Base-by-base conservation (phyloP, 257 asterid species). In the Cordia subcordata region DNA sequence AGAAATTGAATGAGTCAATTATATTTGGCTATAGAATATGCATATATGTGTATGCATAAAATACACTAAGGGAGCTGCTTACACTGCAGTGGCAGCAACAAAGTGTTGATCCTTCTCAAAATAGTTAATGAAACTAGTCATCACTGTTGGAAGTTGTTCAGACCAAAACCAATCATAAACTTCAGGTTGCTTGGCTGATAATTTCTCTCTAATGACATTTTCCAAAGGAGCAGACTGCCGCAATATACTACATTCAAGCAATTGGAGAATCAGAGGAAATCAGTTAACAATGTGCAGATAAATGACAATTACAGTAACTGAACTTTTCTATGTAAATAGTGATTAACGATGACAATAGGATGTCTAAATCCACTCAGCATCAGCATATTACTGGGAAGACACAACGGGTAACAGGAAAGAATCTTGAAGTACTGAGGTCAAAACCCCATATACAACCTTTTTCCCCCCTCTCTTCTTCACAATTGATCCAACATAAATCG, bases 121-220 rank as follows among this genome's bases (percentile, higher is more conserved):
- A 70, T 79, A 85, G 74, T 83, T 79, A 57, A 86, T 75, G 60
- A 84, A 93, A 73, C 78, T 85, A 57, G 82, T 70, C 57, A 85
- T 86, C 64, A 72, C 88, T 19, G 74, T 76, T 38, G 97, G 96
- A 62, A 86, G 73, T 81, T 85, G 95, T 76, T 86, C 85, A 50
- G 92, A 81, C 94, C 95, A 89, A 70, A 89, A 89, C 95, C 96
- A 89, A 42, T 93, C 95, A 69, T 61, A 79, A 56, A 73, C 80
- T 67, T 79, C 91, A 68, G 96, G 94, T 56, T 74, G 90, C 79
- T 85, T 87, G 61, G 86, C 76, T 65, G 74, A 77, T 67, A 93
- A 70, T 77, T 84, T 86, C 10, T 89, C 95, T 67, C 75, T 82
- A 51, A 89, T 89, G 62, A 76, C 77, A 65, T 73, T 74, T 83